Conservation (phyloP, 768 basidiomycete species). For the Rhizopogon vesiculosus region DNA sequence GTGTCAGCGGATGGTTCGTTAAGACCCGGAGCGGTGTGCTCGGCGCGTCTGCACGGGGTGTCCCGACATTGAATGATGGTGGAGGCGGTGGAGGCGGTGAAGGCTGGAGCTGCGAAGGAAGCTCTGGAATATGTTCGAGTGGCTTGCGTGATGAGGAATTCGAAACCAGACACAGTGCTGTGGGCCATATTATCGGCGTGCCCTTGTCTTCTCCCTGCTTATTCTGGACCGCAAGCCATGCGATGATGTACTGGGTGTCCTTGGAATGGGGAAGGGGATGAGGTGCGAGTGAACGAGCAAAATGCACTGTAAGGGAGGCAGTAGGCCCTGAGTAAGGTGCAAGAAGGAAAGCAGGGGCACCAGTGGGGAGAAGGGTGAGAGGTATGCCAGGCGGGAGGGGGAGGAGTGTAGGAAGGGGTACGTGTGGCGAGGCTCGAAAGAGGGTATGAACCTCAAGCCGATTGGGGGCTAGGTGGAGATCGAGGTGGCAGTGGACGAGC, state of each 20-base stretch:
- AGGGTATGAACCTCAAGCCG: conserved; percentile 65
- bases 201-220: conserved; percentile 81
- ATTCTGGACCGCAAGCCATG: conserved; percentile 72
- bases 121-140: conserved; percentile 55
- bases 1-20: conserved; percentile 25
- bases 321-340: conserved; percentile 68
- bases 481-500: conserved; percentile 55
- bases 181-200: conserved; percentile 68
- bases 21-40: conserved; percentile 7
- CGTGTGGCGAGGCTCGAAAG: conserved; percentile 51
- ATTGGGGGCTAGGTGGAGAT: conserved; percentile 42
- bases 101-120: conserved; percentile 58
- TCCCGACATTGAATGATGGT: conserved; percentile 22
- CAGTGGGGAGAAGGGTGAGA: conserved; percentile 65
- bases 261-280: conserved; percentile 10
- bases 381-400: conserved; percentile 58
- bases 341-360: conserved; percentile 69
- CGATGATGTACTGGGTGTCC: conserved; percentile 49
- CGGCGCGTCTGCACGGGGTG: conserved; percentile 14
- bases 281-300: conserved; percentile 53
- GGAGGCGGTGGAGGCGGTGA: conserved; percentile 40
- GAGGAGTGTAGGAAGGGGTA: conserved; percentile 38
- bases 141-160: conserved; percentile 35
- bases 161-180: conserved; percentile 50
- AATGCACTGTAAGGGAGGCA: conserved; percentile 55